Percentiles rank a stretch among this genome's conserved stretches.
Evolutionary conservation across 1,139 yeast species (phyloP).

Genomic region (Geotrichum aggregatum): DNA sequence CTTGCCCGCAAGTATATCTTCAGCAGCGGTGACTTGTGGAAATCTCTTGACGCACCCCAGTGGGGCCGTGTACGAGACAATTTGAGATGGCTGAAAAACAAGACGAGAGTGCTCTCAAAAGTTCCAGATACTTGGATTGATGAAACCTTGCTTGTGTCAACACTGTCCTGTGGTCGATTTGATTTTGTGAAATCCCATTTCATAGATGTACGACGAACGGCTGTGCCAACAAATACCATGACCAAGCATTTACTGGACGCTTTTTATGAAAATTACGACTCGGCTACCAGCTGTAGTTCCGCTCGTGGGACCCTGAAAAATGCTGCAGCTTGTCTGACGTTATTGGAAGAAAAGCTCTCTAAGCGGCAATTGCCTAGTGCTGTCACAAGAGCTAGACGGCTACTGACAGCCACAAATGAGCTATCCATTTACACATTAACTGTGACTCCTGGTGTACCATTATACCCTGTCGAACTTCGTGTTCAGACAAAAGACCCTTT

Average conservation of each 20-base stretch:
- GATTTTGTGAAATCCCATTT: constrained; percentile 25
- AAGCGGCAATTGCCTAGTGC: constrained; percentile 10
- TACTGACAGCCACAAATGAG: constrained; percentile 33
- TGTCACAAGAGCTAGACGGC: constrained; percentile 26
- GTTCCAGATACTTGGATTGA: constrained; percentile 25
- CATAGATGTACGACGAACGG: constrained; percentile 6
- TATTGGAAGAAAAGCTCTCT: constrained; percentile 18
- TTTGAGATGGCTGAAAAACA: constrained; percentile 24
- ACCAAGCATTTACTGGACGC: constrained; percentile 25
- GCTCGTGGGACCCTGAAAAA: constrained; percentile 34
- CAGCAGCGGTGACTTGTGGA: constrained; percentile 8
- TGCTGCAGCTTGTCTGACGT: constrained; percentile 31
- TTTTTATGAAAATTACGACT: constrained; percentile 32
- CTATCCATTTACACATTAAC: constrained; percentile 33
- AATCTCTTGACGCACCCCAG: constrained; percentile 4
- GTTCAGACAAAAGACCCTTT: constrained; percentile 27
- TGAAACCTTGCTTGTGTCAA: constrained; percentile 21
- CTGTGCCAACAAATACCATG: constrained; percentile 4
- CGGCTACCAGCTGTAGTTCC: constrained; percentile 36
- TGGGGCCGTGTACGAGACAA: constrained; percentile 13
- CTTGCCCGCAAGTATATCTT: constrained; percentile 15
- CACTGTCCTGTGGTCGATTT: constrained; percentile 22
- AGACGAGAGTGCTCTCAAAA: constrained; percentile 21
- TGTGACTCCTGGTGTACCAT: constrained; percentile 32
- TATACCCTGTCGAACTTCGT: constrained; percentile 30